Evolutionary conservation across 805 yeast species (phyloP), one percentile per base, ranked within the genome.

Genomic region (Tetrapisispora taiwanensis): DNA sequence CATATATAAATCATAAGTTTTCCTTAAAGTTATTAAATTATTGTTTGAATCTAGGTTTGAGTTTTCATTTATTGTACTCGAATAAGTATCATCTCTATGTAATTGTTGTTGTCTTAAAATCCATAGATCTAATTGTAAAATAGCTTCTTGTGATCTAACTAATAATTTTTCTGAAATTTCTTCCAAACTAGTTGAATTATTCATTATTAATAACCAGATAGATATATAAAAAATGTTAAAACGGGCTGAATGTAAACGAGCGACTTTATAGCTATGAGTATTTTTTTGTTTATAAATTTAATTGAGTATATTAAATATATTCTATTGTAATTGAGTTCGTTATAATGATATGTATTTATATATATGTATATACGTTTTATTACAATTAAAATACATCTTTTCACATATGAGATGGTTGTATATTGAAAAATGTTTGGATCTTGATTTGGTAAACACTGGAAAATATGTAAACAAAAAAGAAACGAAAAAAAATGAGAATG

Each of bases 91-190:
- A 19, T 18, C 27, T 6, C 31, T 39, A 15, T 30, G 22, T 13
- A 24, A 24, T 5, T 20, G 31, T 34, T 54, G 54, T 42, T 60
- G 57, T 27, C 53, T 48, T 35, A 56, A 50, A 2, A 60, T 51
- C 56, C 63, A 58, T 17, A 50, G 38, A 38, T 59, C 65, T 30
- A 60, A 44, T 38, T 55, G 64, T 34, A 50, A 36, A 4, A 60
- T 50, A 30, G 63, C 62, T 27, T 60, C 63, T 40, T 59, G 59
- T 1, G 65, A 58, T 30, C 60, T 52, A 8, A 42, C 45, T 30
- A 62, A 42, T 33, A 60, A 45, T 14, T 50, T 51, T 45, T 55
- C 56, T 9, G 63, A 52, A 3, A 60, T 48, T n/a, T 55, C 54
- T 18, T 50, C 53, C 36, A 58, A 38, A 3, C 34, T 18, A 41